phyloP scores from a whole-genome alignment of 1,139 yeast species.

The Taphrina wiesneri region DNA sequence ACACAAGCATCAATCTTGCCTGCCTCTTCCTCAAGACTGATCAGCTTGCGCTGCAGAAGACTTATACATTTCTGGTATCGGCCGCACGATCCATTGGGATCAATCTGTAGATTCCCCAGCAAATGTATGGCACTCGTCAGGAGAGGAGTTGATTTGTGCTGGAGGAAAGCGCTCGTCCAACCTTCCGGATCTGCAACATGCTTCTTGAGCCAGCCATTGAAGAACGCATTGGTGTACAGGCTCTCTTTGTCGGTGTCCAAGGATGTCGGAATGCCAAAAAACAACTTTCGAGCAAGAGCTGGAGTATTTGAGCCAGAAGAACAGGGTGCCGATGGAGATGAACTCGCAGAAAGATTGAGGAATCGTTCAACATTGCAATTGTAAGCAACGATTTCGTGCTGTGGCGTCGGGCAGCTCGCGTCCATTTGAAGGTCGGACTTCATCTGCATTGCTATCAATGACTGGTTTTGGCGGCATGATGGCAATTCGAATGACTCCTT shows the following conservation, averaged over 20 bases:
- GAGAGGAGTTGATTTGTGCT: neutral
- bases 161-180: neutral
- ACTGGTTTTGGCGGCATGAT: too few relatives aligned
- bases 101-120: neutral
- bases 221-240: neutral
- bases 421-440: too few relatives aligned
- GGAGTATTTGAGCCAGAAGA: neutral
- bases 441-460: too few relatives aligned
- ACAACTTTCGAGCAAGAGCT: neutral
- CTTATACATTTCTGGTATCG: neutral
- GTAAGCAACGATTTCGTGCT: too few relatives aligned
- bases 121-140: neutral
- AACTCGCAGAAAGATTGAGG: neutral
- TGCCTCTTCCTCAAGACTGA: neutral
- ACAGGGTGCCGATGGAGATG: neutral
- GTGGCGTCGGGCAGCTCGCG: too few relatives aligned
- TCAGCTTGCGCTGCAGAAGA: neutral
- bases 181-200: neutral
- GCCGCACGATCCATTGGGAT: neutral
- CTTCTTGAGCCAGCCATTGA: constrained; percentile 6
- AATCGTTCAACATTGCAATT: neutral
- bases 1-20: neutral
- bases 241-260: neutral
- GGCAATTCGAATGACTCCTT: too few relatives aligned
- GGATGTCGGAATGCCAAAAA: neutral